Evolutionary conservation across 148 eudicot genomes (phyloP), one percentile per base, ranked within the genome.

Genomic region (Pharnaceum exiguum): DNA sequence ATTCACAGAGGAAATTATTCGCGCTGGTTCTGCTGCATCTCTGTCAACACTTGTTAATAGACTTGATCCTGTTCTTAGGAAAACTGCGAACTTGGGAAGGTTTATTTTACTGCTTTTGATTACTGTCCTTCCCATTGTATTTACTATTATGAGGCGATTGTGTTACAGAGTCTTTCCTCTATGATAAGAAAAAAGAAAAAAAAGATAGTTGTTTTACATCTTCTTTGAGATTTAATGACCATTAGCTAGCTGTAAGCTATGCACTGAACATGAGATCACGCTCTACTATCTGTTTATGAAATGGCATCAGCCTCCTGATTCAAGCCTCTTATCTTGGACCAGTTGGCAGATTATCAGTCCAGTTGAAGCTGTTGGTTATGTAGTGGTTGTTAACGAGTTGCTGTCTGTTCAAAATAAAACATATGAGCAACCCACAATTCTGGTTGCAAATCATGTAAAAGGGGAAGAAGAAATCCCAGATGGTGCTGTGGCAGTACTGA

Each of bases 281-380:
- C 7, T 21, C 28, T 54, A 19, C 9, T 53, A 30, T 32, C 10
- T 55, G 32, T 56, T 53, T 21, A 28, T 60, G 35, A 10, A 15
- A 48, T 30, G 49, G 33, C 16, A 18, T 66, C 25, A 50, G 31
- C 29, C 24, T 51, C 24, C 43, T 63, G 55, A 67, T 71, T 39
- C 56, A 46, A 56, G 25, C 29, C 51, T 43, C 46, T 9, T 5
- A 36, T 54, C 50, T 31, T 66, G 62, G 48, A 57, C 58, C 87
- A 93, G 99, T 63, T 93, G 99, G 99, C 99, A 93, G 76, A 87
- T 93, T 47, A 93, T 93, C 70, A 93, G 99, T 72, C 99, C 99
- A 28, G 88, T 89, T 72, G 99, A 93, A 73, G 91, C 89, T 37
- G 60, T 75, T 65, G 99, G 99, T 58, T 83, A 78, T 75, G 87